A percentile compares a stretch with the other conserved stretches of the same genome.
These are phyloP conservation scores for Thalassiosira livingstoniorum DNA, from an alignment of 352 stramenopile genomes.

Conservation along the genomic window DNA sequence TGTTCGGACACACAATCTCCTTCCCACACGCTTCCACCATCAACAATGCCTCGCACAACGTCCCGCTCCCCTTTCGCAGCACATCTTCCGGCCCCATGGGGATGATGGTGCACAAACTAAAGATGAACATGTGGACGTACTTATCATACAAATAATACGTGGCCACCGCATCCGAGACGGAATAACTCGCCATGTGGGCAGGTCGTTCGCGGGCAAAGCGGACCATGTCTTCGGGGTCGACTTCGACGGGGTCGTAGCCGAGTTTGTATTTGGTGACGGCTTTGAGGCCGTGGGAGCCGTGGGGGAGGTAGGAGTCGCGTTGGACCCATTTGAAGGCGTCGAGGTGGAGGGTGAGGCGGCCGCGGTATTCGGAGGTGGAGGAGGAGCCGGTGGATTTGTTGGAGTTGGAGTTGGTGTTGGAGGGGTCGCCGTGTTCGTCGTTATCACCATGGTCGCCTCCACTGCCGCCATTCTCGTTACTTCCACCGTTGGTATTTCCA, in stretches of 20 bases:
- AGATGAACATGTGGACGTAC: conserved; percentile 99
- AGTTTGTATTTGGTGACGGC: conserved; percentile 99
- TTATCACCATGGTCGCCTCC: no score
- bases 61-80: conserved; percentile 93
- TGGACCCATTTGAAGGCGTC: conserved; percentile 99
- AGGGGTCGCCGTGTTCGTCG: no score
- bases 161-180: conserved; percentile 99
- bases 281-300: conserved; percentile 98
- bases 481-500: conserved; percentile 47
- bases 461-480: no score
- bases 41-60: conserved; percentile 98
- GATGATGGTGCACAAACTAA: conserved; percentile 99
- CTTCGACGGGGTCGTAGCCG: conserved; percentile 97
- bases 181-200: conserved; percentile 98
- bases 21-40: conserved; percentile 98
- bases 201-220: conserved; percentile 93
- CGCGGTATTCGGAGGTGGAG: conserved; percentile 90
- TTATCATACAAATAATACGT: conserved; percentile 99
- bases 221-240: conserved; percentile 99
- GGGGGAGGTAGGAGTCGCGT: conserved; percentile 98
- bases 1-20: conserved; percentile 98
- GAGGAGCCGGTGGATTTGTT: no score
- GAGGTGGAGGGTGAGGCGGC: conserved; percentile 94
- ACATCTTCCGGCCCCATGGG: conserved; percentile 97
- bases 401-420: no score